Evolutionary conservation across 345 rosid species (phyloP), one percentile per base, ranked within the genome.

Genomic region (Camelina laxa): DNA sequence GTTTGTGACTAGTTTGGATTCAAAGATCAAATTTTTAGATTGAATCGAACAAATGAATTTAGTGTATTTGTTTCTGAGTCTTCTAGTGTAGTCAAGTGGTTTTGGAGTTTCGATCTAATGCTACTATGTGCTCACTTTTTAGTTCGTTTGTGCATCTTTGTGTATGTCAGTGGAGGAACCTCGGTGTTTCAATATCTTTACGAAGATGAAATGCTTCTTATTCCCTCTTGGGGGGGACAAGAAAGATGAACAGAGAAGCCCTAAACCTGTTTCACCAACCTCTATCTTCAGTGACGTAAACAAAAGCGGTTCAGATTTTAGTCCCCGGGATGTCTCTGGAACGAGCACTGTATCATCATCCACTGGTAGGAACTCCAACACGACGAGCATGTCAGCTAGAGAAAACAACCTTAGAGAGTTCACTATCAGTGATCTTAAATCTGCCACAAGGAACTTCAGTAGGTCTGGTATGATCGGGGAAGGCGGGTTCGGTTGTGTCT

Each of bases 401-500:
- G 79, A 86, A 19, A 86, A 89, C 56, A 83, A 81, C 68, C 88
- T 94, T 48, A 86, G 84, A 82, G 89, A 76, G 73, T 94, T 94
- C 87, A 80, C 91, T 2, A 81, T 89, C 42, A 55, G 88, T 47
- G 98, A 90, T 64, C 88, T 94, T 48, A 89, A 87, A 77, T 78
- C 88, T 11, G 88, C 86, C 17, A 94, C 98, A 73, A 91, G 75
- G 84, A 94, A 91, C 74, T 94, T 94, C 55, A 87, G 91, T 79
- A 90, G 87, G 55, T 87, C 95, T 15, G 83, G 74, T 64, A 77
- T 94, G 94, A 51, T 94, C 12, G 97, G 98, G 48, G 98, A 94
- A 80, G 98, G 97, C 1, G 97, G 98, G 51, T 91, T 94, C 56
- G 96, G 98, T 66, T 85, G 87, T 76, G 98, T 94, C 61, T 94